Conservation (phyloP, 2,329 filamentous ascomycete species). For the Monosporascus sp. region DNA sequence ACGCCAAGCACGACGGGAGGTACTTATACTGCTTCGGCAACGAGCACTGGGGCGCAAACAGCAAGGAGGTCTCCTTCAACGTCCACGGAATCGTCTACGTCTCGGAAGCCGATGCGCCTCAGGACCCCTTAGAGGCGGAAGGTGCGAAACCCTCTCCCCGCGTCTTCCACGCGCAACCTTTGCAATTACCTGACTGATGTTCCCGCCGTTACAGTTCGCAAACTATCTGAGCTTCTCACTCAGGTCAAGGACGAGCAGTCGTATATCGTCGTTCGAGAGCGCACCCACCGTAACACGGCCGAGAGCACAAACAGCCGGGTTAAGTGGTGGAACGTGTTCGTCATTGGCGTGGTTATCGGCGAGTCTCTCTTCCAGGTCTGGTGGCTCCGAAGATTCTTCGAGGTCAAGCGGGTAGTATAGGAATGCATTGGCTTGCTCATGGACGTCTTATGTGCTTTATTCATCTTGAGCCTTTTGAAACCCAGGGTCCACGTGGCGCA, state of each 20-base stretch:
- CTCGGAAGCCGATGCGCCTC: slow-evolving; percentile 74
- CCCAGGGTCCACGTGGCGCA: background rate
- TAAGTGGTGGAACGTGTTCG: slow-evolving; percentile 99
- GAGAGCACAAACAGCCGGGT: slow-evolving; percentile 96
- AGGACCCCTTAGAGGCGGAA: slow-evolving; percentile 87
- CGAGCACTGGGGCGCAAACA: slow-evolving; percentile 93
- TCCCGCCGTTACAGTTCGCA: slow-evolving; percentile 54
- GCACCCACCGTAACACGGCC: slow-evolving; percentile 95
- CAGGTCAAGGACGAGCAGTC: slow-evolving; percentile 97
- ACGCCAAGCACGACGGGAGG: slow-evolving; percentile 77
- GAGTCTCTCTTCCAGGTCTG: slow-evolving; percentile 98
- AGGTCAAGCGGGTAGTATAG: slow-evolving; percentile 68
- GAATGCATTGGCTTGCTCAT: background rate
- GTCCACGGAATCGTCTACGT: slow-evolving; percentile 98
- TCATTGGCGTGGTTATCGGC: slow-evolving; percentile 79
- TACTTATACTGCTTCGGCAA: slow-evolving; percentile 99
- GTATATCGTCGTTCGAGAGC: slow-evolving; percentile 92
- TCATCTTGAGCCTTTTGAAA: background rate
- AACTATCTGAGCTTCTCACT: slow-evolving; percentile 75
- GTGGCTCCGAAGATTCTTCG: slow-evolving; percentile 98
- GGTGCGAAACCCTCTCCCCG: slow-evolving; percentile 43
- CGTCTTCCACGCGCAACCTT: background rate
- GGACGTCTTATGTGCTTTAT: background rate
- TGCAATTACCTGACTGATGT: background rate
- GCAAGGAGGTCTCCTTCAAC: slow-evolving; percentile 98